Base-by-base conservation (phyloP, 148 eudicot species). In the Cornus florida region DNA sequence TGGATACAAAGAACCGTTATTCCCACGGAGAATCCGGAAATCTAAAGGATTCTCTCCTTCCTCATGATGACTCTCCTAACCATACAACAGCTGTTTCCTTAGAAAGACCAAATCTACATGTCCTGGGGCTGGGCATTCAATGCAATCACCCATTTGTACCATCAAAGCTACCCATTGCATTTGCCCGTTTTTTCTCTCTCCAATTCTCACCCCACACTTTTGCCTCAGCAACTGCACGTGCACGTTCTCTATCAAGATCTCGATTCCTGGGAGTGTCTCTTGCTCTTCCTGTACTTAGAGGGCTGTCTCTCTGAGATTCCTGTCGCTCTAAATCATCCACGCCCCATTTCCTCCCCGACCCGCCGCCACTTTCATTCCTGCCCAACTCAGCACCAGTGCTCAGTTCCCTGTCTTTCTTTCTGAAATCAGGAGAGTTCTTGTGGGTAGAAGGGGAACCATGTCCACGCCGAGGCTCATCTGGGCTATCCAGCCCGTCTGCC, bases 131-230 rank as follows among this genome's bases (percentile, higher is more conserved):
- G 56, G 66, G 23, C 32, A n/a, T 28, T 14, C 8, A 46, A 9
- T 28, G 35, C 68, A 73, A 71, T 53, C 78, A 88, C 85, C 89
- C 93, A 31, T 90, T 87, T 28, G 89, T 83, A 75, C 86, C 89
- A 77, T 96, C 99, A 77, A 91, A 90, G 82, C 95, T 90, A 4
- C 90, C 95, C 84, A 74, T 83, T 20, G 86, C 82, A 75, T 85
- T 90, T 8, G 84, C 90, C 69, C 85, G 83, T 75, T 88, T 94
- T 76, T 76, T 92, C 83, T 91, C 98, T 78, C 99, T 91, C 95
- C 86, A 89, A 65, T 94, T 94, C 83, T 92, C 99, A 0, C 99
- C 99, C 99, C 99, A 97, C 19, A 94, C 94, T 82, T 94, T 97
- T 11, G 98, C 99, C 84, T 94, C 98, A 0, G 98, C 98, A 12